Base-by-base conservation (phyloP, 345 rosid genomes). In the Noccaea bulbosa region DNA sequence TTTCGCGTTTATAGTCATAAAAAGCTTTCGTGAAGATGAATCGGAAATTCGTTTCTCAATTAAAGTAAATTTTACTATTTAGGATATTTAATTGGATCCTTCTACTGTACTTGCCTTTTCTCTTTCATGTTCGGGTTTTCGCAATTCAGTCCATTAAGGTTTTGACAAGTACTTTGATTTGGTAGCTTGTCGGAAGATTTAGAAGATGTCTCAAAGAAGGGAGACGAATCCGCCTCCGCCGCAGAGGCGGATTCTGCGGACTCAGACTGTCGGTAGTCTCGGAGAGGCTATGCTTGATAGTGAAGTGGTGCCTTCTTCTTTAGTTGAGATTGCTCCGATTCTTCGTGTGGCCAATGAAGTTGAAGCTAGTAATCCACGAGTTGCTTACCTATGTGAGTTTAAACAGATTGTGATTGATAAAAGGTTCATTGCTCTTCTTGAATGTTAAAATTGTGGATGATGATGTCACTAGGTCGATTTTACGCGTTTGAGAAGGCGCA, bases 401-500 rank as follows among this genome's bases (percentile, higher is more conserved):
- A 7, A 45, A n/a, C 30, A 17, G 27, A 2, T 11, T 40, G 3
- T 72, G 61, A n/a, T 30, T 33, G 7, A 0, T 24, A 7, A 55
- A 27, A 65, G 5, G 8, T 37, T 72, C n/a, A 14, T 7, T 34
- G 15, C 49, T 66, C 30, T 48, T 35, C 5, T 40, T 73, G 12
- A 53, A n/a, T 47, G 0, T 30, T 8, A 32, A 11, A 38, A 32
- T 5, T 38, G 33, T 62, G 59, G 38, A 45, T 63, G 16, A 6
- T 54, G 38, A 12, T 76, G 39, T 0, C 4, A 22, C 68, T 65
- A 88, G 94, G 94, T 71, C 89, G 91, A 1, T 88, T 86, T 74
- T 88, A 88, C 77, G 94, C 94, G 0, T 88, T 88, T 76, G 94
- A 88, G 84, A 88, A 86, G 65, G 94, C 94, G 11, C 94, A 84